A percentile compares a stretch with the other conserved stretches of the same genome.
phyloP scores from a whole-genome alignment of 768 basidiomycete species.

The Cytidiella melzeri region DNA sequence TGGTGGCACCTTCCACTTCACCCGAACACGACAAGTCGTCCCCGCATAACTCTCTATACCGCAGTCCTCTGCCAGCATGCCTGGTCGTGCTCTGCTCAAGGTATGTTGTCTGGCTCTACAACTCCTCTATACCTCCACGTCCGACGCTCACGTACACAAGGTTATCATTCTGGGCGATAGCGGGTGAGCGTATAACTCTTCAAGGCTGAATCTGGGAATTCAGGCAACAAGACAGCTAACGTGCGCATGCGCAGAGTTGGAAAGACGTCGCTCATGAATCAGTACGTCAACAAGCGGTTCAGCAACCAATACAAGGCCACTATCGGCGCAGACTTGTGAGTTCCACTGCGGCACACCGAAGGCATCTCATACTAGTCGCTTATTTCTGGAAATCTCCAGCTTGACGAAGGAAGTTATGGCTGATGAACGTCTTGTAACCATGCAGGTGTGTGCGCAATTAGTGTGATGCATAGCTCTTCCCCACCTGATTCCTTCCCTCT shows the following conservation, averaged over 20 bases:
- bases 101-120: conserved; percentile 31
- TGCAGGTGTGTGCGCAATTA: conserved; percentile 76
- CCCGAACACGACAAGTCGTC: conserved; percentile 12
- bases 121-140: background rate
- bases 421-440: conserved; percentile 95
- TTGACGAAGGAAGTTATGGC: conserved; percentile 99
- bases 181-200: conserved; percentile 51
- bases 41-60: conserved; percentile 6
- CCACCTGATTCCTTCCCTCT: background rate
- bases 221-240: background rate
- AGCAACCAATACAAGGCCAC: conserved; percentile 99
- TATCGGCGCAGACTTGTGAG: conserved; percentile 91
- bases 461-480: background rate
- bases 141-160: conserved; percentile 35
- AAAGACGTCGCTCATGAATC: conserved; percentile 99
- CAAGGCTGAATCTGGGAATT: background rate
- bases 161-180: conserved; percentile 99
- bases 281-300: conserved; percentile 99
- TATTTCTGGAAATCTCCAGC: no score
- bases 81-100: conserved; percentile 88
- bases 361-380: background rate
- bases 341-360: conserved; percentile 20
- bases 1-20: conserved; percentile 6
- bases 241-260: conserved; percentile 59
- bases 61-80: conserved; percentile 27